Evolutionary conservation across 2,329 filamentous ascomycete genomes (phyloP), one percentile per base, ranked within the genome.

Genomic region (Cladorrhinum sp.): DNA sequence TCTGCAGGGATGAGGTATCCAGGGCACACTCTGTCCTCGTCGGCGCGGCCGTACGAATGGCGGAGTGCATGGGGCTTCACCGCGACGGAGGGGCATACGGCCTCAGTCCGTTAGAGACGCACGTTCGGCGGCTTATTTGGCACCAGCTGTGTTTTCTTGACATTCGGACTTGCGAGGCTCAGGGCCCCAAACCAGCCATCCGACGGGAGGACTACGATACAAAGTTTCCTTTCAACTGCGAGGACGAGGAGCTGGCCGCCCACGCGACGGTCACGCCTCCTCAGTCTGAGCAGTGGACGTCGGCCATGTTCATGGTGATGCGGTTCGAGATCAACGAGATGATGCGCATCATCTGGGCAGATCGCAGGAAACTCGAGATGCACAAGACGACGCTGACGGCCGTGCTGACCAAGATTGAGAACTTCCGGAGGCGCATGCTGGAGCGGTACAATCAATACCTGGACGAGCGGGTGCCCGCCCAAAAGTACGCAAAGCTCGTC

Each of bases 141-240:
- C 87, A 91, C 70, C 89, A 92, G 68, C 79, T 93, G 20, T 91
- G 88, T 72, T 90, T 90, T 70, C 79, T 93, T 8, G 90, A 92
- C 70, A 82, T 91, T 60, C 81, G 88, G 42, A 91, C 89, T 0
- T 90, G 86, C 68, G 89, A 92, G 73, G 84, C 86, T 1, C 89
- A 90, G 64, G 90, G 89, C 0, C 89, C 89, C 8, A 81, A 86
- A 23, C 87, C 88, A 0, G 82, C 85, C 57, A 91, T 92, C 58
- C 82, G 87, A n/a, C 79, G 82, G 42, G 88, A 90, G 21, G 89
- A 92, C 68, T 92, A 88, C 71, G 88, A 91, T 67, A 91, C 89
- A 0, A 85, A 83, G 62, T 80, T 91, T 24, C 90, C 90, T 0
- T 75, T 89, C 10, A 91, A 92, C 70, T 82, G 88, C 62, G 80